Conservation (phyloP, 805 yeast species). For the Lachancea mirantina region DNA sequence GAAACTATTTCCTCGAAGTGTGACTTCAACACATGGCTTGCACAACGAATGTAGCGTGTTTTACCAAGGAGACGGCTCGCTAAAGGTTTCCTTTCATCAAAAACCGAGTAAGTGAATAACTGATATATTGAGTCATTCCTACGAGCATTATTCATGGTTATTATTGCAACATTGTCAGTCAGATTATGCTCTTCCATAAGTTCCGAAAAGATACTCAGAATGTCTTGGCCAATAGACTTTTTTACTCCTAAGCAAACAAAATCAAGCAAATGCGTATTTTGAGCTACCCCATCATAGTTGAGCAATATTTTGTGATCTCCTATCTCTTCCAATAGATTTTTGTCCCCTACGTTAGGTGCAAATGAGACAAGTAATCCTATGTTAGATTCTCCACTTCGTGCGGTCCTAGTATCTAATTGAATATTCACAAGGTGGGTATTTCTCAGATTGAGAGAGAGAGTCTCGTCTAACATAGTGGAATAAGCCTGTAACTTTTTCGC, state of each 20-base stretch:
- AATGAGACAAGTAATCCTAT: constrained; percentile 2
- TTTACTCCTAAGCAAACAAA: constrained; percentile 1
- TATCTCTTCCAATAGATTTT: not conserved
- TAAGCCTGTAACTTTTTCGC: not conserved
- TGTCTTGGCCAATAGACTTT: constrained; percentile 1
- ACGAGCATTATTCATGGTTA: constrained; percentile 3
- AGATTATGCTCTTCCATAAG: constrained; percentile 1
- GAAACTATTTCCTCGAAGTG: constrained; percentile 1
- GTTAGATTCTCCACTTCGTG: not conserved
- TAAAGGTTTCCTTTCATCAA: not conserved
- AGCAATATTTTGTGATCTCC: not conserved
- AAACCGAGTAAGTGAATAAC: not conserved
- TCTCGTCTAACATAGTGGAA: not conserved
- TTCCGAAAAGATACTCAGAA: not conserved
- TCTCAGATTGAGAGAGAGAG: not conserved
- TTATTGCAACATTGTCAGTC: constrained; percentile 3
- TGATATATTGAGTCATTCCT: not conserved
- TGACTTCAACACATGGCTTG: constrained; percentile 1
- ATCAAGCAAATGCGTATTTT: constrained; percentile 3
- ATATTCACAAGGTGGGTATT: not conserved
- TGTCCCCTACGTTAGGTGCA: constrained; percentile 2
- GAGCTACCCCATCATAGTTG: not conserved
- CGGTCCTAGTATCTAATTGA: constrained; percentile 2
- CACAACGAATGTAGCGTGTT: not conserved
- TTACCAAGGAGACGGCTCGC: not conserved